phyloP scores from a whole-genome alignment of 108 stramenopile genomes.

The Asterionellopsis glacialis region DNA sequence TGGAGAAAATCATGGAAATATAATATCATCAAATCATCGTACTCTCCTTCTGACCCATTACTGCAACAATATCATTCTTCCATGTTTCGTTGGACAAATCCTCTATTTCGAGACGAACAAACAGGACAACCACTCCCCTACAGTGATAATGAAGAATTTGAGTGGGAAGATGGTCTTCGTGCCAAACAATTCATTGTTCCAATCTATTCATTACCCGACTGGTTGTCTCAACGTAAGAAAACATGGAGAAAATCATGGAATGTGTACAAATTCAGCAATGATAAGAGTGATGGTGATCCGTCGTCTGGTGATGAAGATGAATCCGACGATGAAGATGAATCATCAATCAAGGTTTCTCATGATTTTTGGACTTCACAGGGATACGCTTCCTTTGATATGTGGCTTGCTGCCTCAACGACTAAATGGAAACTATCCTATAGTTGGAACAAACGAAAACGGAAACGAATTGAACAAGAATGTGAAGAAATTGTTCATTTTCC shows the following conservation, averaged over 20 bases:
- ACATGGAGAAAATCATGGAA: conserved; percentile 27
- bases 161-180: conserved; percentile 40
- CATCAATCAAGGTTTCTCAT: conserved; percentile 19
- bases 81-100: conserved; percentile 11
- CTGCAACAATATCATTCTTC: no score
- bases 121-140: conserved; percentile 30
- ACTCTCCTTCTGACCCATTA: no score
- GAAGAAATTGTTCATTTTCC: conserved; percentile 63
- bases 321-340: neutral
- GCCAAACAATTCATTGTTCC: conserved; percentile 18
- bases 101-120: conserved; percentile 9
- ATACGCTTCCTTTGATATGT: conserved; percentile 45
- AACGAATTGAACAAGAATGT: conserved; percentile 47
- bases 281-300: neutral
- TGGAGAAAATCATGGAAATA: conserved; percentile 24
- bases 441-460: conserved; percentile 48
- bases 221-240: conserved; percentile 44
- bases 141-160: conserved; percentile 38
- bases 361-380: conserved; percentile 72
- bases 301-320: conserved; percentile 8
- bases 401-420: conserved; percentile 33
- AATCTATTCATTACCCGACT: conserved; percentile 21
- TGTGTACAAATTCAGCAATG: neutral
- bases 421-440: conserved; percentile 61
- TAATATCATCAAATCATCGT: neutral